Evolutionary conservation across 1,139 yeast genomes (phyloP).

Genomic region (Debaryomyces psychrophilus): DNA sequence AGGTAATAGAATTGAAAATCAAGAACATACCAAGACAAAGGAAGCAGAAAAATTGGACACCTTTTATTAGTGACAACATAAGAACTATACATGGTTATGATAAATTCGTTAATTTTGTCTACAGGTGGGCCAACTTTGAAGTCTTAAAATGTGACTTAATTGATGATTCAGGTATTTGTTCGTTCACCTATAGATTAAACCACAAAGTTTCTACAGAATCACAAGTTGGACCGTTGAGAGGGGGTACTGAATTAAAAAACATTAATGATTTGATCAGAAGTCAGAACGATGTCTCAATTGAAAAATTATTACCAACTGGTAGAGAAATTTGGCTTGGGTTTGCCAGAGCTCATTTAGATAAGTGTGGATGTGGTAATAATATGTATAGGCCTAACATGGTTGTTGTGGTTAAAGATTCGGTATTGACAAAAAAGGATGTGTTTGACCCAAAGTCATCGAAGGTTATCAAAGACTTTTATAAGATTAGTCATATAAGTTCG

Average conservation of each 20-base stretch:
- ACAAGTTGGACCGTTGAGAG: conserved; percentile 38
- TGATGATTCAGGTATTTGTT: conserved; percentile 29
- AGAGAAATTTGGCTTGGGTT: conserved; percentile 41
- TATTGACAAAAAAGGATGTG: conserved; percentile 5
- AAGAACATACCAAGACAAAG: conserved; percentile 25
- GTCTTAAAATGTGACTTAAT: conserved; percentile 36
- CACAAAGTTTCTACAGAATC: conserved; percentile 20
- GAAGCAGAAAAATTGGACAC: conserved; percentile 51
- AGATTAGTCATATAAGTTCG: conserved; percentile 36
- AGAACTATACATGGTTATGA: conserved; percentile 29
- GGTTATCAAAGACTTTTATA: conserved; percentile 21
- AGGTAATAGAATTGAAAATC: conserved; percentile 28
- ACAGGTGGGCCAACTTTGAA: conserved; percentile 43
- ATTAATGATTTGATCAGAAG: conserved; percentile 23
- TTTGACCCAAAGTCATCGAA: conserved; percentile 1
- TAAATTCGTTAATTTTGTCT: conserved; percentile 34
- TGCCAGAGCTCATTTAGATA: conserved; percentile 38
- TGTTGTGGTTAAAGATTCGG: conserved; percentile 24
- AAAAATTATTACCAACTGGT: conserved; percentile 18
- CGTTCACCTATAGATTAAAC: conserved; percentile 27
- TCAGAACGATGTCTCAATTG: conserved; percentile 17
- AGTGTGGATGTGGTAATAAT: conserved; percentile 41
- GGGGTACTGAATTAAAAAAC: conserved; percentile 41
- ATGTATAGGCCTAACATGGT: conserved; percentile 43
- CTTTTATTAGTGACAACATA: conserved; percentile 32